Percentiles rank a stretch among this genome's conserved stretches.
These are phyloP conservation scores for Cubamyces sp. DNA, from an alignment of 768 basidiomycete genomes.

Conservation along the genomic window DNA sequence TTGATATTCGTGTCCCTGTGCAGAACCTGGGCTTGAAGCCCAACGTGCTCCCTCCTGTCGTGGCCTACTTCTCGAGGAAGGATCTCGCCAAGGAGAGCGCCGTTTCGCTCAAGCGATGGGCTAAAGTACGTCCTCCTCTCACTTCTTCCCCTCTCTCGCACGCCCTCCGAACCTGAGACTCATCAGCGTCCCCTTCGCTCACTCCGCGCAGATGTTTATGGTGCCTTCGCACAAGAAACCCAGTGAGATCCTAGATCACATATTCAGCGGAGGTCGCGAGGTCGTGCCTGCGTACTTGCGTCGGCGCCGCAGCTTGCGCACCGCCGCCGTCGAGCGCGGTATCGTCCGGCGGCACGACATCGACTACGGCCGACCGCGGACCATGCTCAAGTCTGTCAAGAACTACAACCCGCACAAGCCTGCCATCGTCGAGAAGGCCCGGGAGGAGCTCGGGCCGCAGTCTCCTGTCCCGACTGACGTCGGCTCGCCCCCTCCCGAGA, in stretches of 20 bases:
- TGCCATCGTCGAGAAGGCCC: neutral
- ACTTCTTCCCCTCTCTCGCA: neutral
- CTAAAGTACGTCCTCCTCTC: neutral
- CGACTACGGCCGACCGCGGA: neutral
- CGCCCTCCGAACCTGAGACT: neutral
- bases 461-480: slow-evolving; percentile 2
- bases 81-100: neutral
- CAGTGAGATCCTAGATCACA: neutral
- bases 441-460: slow-evolving; percentile 1
- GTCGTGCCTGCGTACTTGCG: neutral
- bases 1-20: neutral
- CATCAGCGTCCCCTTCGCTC: neutral
- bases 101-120: neutral
- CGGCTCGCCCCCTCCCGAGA: neutral
- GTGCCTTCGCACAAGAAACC: neutral
- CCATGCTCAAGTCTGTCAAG: neutral
- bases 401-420: slow-evolving; percentile 7
- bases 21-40: neutral
- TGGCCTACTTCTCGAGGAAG: neutral
- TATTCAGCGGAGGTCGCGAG: neutral
- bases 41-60: neutral
- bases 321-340: neutral
- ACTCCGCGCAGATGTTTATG: neutral
- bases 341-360: neutral
- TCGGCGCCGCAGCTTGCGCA: slow-evolving; percentile 3